phyloP scores from a whole-genome alignment of 2,329 filamentous ascomycete genomes.

The Eutypa lata region DNA sequence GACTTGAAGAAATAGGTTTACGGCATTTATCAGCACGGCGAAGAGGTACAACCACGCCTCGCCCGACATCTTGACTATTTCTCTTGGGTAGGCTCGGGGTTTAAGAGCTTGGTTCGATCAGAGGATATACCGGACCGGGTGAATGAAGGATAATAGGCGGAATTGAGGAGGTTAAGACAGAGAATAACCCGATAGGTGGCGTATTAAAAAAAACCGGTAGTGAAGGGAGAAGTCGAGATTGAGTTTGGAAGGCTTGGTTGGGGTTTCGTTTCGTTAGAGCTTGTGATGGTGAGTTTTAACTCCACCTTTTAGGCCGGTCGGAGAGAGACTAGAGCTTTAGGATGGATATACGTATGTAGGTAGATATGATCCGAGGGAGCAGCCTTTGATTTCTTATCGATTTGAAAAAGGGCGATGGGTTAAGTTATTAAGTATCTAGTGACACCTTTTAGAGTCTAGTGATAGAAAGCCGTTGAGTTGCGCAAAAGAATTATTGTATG shows the following conservation, averaged over 20 bases:
- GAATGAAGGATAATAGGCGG: not conserved
- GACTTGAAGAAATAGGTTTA: constrained; percentile 99
- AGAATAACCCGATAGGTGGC: too few species aligned
- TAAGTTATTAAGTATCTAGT: too few species aligned
- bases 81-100: constrained; percentile 1
- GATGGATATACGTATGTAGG: too few species aligned
- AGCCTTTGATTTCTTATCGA: too few species aligned
- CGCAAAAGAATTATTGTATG: not conserved
- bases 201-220: not conserved
- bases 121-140: not conserved
- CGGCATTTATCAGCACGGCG: constrained; percentile 97
- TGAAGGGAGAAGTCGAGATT: constrained; percentile 11
- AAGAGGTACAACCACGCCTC: constrained; percentile 98
- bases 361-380: too few species aligned
- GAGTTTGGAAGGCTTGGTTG: not conserved
- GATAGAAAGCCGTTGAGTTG: not conserved
- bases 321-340: too few species aligned
- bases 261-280: too few species aligned
- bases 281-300: too few species aligned
- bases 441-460: not conserved
- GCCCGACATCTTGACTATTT: constrained; percentile 70
- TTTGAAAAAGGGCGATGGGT: too few species aligned
- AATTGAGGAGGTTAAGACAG: not conserved
- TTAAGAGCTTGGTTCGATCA: not conserved
- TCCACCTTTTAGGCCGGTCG: too few species aligned